A percentile compares a stretch with the other conserved stretches of the same genome.
Evolutionary conservation across 176 grass and related monocot genomes (phyloP).

Genomic region (Tillandsia leiboldiana): DNA sequence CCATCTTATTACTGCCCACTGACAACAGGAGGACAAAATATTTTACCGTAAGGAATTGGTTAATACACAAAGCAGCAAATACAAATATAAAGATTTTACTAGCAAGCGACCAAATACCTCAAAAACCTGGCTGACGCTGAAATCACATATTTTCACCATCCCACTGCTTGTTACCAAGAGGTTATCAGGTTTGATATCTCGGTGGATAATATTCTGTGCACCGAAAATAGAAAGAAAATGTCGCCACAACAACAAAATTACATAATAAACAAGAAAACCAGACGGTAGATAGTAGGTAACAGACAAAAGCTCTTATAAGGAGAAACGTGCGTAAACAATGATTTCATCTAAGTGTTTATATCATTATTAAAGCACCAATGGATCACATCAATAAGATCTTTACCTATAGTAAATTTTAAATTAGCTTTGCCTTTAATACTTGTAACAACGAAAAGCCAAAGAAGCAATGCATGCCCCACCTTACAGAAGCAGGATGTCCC

Average conservation of each 20-base stretch:
- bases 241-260: not conserved
- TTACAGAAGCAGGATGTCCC: too few relatives aligned
- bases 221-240: slow-evolving; percentile 16
- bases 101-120: slow-evolving; percentile 31
- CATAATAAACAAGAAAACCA: not conserved
- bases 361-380: too few relatives aligned
- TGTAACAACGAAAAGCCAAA: too few relatives aligned
- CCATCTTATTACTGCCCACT: not conserved
- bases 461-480: too few relatives aligned
- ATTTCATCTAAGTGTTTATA: too few relatives aligned
- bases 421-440: too few relatives aligned
- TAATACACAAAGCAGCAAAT: not conserved
- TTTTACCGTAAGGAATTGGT: not conserved
- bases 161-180: slow-evolving; percentile 65
- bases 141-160: slow-evolving; percentile 86
- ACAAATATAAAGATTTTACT: not conserved
- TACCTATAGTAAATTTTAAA: too few relatives aligned
- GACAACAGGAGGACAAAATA: not conserved
- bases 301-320: too few relatives aligned
- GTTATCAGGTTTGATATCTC: slow-evolving; percentile 92
- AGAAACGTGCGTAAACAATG: too few relatives aligned
- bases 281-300: too few relatives aligned
- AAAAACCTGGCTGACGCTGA: slow-evolving; percentile 87
- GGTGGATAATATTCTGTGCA: slow-evolving; percentile 72
- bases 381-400: too few relatives aligned